Percentiles rank a stretch among this genome's conserved stretches.
These are phyloP conservation scores for Arthrinium puccinioides DNA, from an alignment of 2,329 filamentous ascomycete species.

Conservation along the genomic window DNA sequence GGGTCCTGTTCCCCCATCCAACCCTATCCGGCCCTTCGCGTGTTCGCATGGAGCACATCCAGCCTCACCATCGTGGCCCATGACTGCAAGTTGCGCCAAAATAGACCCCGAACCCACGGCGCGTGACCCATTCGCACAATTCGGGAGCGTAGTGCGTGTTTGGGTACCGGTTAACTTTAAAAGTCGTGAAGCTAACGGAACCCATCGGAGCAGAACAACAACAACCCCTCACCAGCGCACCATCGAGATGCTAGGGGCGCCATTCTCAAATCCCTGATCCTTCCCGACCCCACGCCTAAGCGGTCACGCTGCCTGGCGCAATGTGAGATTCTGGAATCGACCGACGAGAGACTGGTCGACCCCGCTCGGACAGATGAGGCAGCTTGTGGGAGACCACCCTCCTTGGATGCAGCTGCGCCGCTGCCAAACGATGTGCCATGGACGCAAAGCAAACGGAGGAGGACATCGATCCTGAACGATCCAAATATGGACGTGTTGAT, in stretches of 20 bases:
- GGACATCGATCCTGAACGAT: slow-evolving; percentile 32
- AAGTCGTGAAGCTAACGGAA: slow-evolving; percentile 9
- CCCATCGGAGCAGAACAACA: slow-evolving; percentile 11
- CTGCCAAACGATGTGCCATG: slow-evolving; percentile 11
- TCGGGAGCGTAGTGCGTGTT: background rate
- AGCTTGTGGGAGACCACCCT: slow-evolving; percentile 20
- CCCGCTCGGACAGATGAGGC: slow-evolving; percentile 11
- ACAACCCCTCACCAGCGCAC: slow-evolving; percentile 7
- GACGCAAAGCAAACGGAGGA: slow-evolving; percentile 19
- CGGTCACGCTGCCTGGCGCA: slow-evolving; percentile 22
- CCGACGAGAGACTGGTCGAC: slow-evolving; percentile 10
- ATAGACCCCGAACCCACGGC: background rate
- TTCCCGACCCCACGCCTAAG: slow-evolving; percentile 26
- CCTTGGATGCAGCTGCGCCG: slow-evolving; percentile 15
- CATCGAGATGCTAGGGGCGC: slow-evolving; percentile 5
- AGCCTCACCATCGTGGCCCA: background rate
- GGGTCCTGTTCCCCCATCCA: background rate
- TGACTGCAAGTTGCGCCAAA: background rate
- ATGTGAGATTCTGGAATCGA: slow-evolving; percentile 10
- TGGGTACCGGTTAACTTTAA: slow-evolving; percentile 1
- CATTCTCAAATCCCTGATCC: slow-evolving; percentile 17
- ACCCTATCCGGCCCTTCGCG: too few species aligned
- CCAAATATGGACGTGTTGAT: slow-evolving; percentile 38
- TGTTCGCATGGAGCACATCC: too few species aligned
- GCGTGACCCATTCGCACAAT: background rate